Evolutionary conservation across 441 rosid genomes (phyloP).

Genomic region (Euphorbia schlechtendalii): DNA sequence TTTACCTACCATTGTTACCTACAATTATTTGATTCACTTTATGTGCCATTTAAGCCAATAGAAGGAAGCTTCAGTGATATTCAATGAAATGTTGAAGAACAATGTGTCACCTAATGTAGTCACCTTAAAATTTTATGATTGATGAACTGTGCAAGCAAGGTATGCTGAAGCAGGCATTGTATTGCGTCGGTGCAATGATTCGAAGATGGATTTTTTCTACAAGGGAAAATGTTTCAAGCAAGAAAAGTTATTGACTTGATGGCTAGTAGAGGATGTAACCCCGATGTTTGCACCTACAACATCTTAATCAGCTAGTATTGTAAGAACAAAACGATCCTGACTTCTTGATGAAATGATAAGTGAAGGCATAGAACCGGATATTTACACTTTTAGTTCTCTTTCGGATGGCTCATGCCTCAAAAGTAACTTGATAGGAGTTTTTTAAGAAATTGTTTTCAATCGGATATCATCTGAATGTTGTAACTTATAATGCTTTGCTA

Average conservation of each 20-base stretch:
- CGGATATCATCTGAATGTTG: neutral
- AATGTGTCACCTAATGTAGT: neutral
- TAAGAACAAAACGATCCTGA: neutral
- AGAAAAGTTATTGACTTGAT: neutral
- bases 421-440: neutral
- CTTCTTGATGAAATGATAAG: neutral
- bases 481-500: neutral
- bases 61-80: neutral
- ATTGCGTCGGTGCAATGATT: no score
- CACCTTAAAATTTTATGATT: no score
- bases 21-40: no score
- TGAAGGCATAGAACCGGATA: neutral
- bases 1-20: neutral
- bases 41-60: neutral
- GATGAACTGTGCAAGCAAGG: no score
- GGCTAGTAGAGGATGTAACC: neutral
- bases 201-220: neutral
- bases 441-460: neutral
- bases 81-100: neutral
- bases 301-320: neutral
- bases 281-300: neutral
- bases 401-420: neutral
- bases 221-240: neutral
- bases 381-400: neutral
- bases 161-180: no score